Base-by-base conservation (phyloP, 1,139 yeast species). In the Geotrichum reessii region DNA sequence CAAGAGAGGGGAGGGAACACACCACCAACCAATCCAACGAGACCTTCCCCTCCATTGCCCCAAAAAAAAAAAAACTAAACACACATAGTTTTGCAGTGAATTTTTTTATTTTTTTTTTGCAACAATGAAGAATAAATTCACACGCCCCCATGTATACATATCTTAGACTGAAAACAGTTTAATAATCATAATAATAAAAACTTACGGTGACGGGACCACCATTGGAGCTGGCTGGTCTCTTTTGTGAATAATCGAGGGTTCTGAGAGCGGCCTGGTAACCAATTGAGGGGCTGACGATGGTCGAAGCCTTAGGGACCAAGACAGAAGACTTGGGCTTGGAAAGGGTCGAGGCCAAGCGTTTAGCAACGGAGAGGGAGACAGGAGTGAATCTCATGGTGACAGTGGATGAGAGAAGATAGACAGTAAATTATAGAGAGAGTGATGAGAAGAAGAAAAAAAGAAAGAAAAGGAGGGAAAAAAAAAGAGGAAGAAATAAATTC, bases 201-300 rank as follows among this genome's bases (percentile, higher is more conserved):
- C 70, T 63, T 65, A 66, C 69, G 61, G 69, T 69, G 53, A 68
- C 67, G 51, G 72, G 68, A 37, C 72, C 72, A 19, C 71, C 71
- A 44, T 63, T 57, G 44, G 71, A 63, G 40, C 70, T 66, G 52
- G 69, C 68, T 21, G 57, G 51, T 52, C 71, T 65, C 57, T 58
- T 59, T 48, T 61, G 62, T 49, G 60, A 55, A 54, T 65, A 63
- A 58, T 64, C 69, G 53, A 65, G 47, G 47, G 69, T 67, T 62
- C 71, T 63, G 61, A 69, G 55, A 33, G 71, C 69, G 25, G 70
- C 67, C 53, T 66, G 69, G 59, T 62, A 66, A 33, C 66, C 69
- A 50, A 61, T 53, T 12, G 63, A 25, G 27, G 61, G 61, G 49
- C 46, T 52, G 28, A 56, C 51, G 22, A 58, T 42, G 27, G 57